Conservation (phyloP, 495 filamentous ascomycete species). For the Penicillium roqueforti region DNA sequence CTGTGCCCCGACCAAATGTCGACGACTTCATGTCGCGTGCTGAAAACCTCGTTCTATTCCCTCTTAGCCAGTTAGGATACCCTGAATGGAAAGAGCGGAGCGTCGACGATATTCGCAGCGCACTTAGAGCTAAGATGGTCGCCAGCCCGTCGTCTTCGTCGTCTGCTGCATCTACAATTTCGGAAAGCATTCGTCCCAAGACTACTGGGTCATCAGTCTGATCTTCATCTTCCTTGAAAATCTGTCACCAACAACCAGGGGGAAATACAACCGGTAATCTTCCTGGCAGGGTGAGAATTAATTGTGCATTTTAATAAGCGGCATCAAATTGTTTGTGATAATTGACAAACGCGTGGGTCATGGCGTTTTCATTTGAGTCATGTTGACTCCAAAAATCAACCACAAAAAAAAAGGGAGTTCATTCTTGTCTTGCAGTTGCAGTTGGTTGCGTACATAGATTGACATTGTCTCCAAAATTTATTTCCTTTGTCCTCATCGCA, state of each 20-base stretch:
- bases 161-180: slow-evolving; percentile 28
- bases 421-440: neutral
- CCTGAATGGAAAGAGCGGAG: slow-evolving; percentile 57
- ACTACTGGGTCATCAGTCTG: slow-evolving; percentile 30
- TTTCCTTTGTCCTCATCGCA: neutral
- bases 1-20: slow-evolving; percentile 50
- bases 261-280: neutral
- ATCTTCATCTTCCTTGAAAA: neutral
- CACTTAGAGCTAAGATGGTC: slow-evolving; percentile 46
- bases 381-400: slow-evolving; percentile 11
- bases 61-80: slow-evolving; percentile 56
- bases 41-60: slow-evolving; percentile 65
- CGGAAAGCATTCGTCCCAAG: slow-evolving; percentile 10
- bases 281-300: neutral
- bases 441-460: slow-evolving; percentile 1
- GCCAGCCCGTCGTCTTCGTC: slow-evolving; percentile 17
- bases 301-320: slow-evolving; percentile 16
- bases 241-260: neutral
- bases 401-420: neutral
- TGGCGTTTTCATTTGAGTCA: slow-evolving; percentile 22
- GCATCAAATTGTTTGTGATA: slow-evolving; percentile 17
- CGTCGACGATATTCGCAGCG: slow-evolving; percentile 55
- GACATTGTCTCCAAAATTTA: neutral
- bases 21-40: slow-evolving; percentile 54
- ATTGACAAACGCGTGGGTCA: slow-evolving; percentile 30